These are phyloP conservation scores for Fonsecaea multimorphosa DNA, from an alignment of 2,329 filamentous ascomycete genomes.

Conservation along the genomic window DNA sequence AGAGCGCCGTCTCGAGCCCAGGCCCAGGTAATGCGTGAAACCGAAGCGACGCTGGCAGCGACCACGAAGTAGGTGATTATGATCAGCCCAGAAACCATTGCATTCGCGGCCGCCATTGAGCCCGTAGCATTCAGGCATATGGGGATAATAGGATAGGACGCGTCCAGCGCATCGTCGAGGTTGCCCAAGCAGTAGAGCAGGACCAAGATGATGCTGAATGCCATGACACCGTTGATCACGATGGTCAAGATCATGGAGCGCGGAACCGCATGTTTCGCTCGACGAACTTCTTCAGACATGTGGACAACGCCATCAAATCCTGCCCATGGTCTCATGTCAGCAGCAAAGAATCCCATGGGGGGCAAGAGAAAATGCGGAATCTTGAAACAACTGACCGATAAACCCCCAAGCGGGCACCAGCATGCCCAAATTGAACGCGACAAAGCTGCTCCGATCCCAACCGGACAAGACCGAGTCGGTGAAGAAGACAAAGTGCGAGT, in stretches of 20 bases:
- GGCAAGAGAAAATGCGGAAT: not conserved
- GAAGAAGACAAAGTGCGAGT: constrained; percentile 44
- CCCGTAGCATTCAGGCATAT: constrained; percentile 51
- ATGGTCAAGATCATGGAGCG: constrained; percentile 54
- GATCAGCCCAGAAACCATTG: constrained; percentile 49
- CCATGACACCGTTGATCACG: constrained; percentile 51
- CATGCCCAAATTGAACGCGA: constrained; percentile 49
- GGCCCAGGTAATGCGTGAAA: constrained; percentile 57
- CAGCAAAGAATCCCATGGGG: not conserved
- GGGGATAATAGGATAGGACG: constrained; percentile 51
- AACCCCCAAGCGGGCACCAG: constrained; percentile 46
- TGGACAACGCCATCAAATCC: constrained; percentile 57
- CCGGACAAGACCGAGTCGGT: constrained; percentile 41
- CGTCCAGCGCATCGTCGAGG: constrained; percentile 44
- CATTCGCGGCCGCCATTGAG: constrained; percentile 50
- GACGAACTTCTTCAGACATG: constrained; percentile 55
- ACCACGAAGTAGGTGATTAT: constrained; percentile 49
- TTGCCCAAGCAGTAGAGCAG: constrained; percentile 55
- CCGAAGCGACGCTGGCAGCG: constrained; percentile 54
- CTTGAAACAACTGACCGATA: constrained; percentile 38
- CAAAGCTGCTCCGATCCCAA: constrained; percentile 44
- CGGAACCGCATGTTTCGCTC: constrained; percentile 55
- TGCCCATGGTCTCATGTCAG: constrained; percentile 25
- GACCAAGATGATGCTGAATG: constrained; percentile 51
- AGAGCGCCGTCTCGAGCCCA: constrained; percentile 58